Conservation (phyloP, 768 basidiomycete genomes). For the Heimioporus sp. region DNA sequence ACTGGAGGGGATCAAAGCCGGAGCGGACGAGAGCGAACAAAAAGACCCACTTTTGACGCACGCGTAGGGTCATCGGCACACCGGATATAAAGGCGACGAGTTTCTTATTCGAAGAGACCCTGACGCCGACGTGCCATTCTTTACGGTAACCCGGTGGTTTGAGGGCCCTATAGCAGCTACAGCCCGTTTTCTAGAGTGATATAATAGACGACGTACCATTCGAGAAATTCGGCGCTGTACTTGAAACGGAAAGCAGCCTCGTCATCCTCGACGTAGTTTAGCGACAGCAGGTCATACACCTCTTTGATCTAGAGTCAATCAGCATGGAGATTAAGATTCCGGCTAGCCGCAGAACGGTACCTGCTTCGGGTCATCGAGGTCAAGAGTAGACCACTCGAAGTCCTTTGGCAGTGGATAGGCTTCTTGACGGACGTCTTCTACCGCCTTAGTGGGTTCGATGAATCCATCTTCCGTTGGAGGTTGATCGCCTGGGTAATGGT, state of each 20-base stretch:
- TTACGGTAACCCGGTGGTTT: slow-evolving; percentile 90
- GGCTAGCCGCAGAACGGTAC: slow-evolving; percentile 33
- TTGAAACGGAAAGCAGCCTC: slow-evolving; percentile 96
- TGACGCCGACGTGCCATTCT: slow-evolving; percentile 96
- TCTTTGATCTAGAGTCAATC: slow-evolving; percentile 67
- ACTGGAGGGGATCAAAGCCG: slow-evolving; percentile 37
- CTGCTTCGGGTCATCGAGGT: slow-evolving; percentile 75
- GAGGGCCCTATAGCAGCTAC: slow-evolving; percentile 65
- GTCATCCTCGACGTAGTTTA: slow-evolving; percentile 96
- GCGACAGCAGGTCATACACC: slow-evolving; percentile 85
- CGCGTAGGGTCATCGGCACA: slow-evolving; percentile 82
- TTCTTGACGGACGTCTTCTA: slow-evolving; percentile 81
- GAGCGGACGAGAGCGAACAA: neutral
- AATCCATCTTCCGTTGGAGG: slow-evolving; percentile 75
- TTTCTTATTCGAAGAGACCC: slow-evolving; percentile 87
- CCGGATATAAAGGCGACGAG: slow-evolving; percentile 97
- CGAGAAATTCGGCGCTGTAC: slow-evolving; percentile 91
- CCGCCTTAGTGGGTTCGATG: slow-evolving; percentile 79
- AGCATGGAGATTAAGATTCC: neutral
- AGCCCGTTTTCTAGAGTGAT: neutral
- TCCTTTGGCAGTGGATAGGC: slow-evolving; percentile 87
- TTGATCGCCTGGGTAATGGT: slow-evolving; percentile 50
- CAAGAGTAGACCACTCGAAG: slow-evolving; percentile 86
- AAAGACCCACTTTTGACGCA: slow-evolving; percentile 70
- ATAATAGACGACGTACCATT: slow-evolving; percentile 57